Evolutionary conservation across 192 early-diverging fungal species (phyloP).

Genomic region (Chytriomyces sp.): DNA sequence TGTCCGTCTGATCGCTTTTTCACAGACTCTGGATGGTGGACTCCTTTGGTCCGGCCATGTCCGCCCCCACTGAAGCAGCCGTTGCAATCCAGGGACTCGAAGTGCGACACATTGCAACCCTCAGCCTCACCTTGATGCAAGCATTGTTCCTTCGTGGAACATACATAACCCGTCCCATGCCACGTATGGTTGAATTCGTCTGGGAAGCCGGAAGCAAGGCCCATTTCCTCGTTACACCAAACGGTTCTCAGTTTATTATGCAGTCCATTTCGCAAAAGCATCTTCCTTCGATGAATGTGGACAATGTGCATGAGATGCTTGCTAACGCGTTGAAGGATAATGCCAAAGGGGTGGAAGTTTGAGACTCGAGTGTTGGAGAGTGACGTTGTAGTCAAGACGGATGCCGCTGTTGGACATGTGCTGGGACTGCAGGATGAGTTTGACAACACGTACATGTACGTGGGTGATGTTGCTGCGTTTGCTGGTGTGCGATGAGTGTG

Average conservation of each 20-base stretch:
- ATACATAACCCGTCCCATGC: neutral
- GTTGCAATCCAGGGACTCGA: neutral
- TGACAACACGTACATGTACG: neutral
- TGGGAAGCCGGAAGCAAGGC: neutral
- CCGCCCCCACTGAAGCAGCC: neutral
- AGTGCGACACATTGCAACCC: neutral
- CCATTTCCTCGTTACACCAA: neutral
- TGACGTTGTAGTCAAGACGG: neutral
- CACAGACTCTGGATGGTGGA: neutral
- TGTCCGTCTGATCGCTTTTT: neutral
- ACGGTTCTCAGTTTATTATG: neutral
- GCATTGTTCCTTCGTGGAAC: neutral
- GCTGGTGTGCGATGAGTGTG: neutral
- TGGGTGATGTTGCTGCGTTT: neutral
- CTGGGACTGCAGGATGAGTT: neutral
- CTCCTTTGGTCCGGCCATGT: neutral
- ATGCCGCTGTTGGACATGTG: neutral
- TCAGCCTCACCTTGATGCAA: neutral
- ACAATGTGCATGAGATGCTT: neutral
- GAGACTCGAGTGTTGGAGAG: neutral
- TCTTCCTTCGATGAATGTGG: neutral
- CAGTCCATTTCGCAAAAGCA: neutral
- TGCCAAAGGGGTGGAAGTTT: slow-evolving; percentile 4
- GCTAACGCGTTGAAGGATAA: neutral
- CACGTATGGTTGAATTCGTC: neutral